These are phyloP conservation scores for Aspergillus hiratsukae DNA, from an alignment of 2,329 filamentous ascomycete species.

Conservation along the genomic window DNA sequence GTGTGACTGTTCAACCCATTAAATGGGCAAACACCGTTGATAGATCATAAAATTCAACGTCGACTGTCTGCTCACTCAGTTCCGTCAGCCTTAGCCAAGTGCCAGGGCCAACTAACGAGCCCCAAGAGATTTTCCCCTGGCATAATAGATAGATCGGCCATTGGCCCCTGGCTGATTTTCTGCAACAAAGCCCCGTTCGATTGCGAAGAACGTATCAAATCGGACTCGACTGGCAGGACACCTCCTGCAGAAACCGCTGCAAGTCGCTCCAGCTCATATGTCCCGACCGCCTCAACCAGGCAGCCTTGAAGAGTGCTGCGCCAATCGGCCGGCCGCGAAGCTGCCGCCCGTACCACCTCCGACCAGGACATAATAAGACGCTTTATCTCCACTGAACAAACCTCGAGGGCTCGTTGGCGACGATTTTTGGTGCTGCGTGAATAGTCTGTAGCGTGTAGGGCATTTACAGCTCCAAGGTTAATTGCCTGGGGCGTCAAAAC, in stretches of 20 bases:
- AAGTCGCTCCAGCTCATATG: slow-evolving; percentile 18
- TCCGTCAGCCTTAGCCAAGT: neutral
- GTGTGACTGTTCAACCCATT: slow-evolving; percentile 8
- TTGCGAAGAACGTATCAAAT: slow-evolving; percentile 11
- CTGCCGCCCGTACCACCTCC: neutral
- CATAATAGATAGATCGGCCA: slow-evolving; percentile 14
- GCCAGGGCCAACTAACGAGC: neutral
- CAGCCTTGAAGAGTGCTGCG: neutral
- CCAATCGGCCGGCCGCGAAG: neutral
- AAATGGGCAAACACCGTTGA: slow-evolving; percentile 14
- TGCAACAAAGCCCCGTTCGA: too few species aligned
- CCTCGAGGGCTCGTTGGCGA: neutral
- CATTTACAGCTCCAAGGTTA: neutral
- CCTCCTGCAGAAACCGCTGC: too few species aligned
- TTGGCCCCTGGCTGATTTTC: slow-evolving; percentile 14
- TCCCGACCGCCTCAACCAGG: slow-evolving; percentile 9
- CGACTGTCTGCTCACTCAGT: too few species aligned
- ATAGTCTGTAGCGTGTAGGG: neutral
- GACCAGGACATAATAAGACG: neutral
- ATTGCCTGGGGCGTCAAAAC: neutral
- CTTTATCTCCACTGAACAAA: neutral
- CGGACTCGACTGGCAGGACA: slow-evolving; percentile 15
- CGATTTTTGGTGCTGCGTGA: neutral
- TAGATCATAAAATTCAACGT: slow-evolving; percentile 22
- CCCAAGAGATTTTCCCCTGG: slow-evolving; percentile 14